A percentile compares a stretch with the other conserved stretches of the same genome.
These are phyloP conservation scores for Astraeus odoratus DNA, from an alignment of 768 basidiomycete genomes.

Conservation along the genomic window DNA sequence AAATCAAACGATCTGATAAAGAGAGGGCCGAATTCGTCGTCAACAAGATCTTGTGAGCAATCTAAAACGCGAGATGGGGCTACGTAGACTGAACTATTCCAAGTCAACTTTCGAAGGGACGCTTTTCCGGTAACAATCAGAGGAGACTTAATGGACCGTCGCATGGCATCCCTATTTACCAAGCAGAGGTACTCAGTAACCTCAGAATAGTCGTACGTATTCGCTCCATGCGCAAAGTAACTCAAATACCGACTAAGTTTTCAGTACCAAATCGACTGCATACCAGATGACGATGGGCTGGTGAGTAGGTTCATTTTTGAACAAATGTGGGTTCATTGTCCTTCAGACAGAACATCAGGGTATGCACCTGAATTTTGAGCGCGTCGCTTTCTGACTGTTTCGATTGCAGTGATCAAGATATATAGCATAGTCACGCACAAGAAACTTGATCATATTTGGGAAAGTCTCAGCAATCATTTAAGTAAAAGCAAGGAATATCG, in stretches of 20 bases:
- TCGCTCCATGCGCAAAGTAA: not conserved
- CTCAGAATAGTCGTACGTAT: slow-evolving; percentile 38
- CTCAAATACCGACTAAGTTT: not conserved
- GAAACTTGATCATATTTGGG: too few species aligned
- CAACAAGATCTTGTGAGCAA: not conserved
- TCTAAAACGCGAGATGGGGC: not conserved
- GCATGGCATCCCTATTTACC: slow-evolving; percentile 45
- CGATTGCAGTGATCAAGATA: too few species aligned
- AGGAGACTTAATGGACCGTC: slow-evolving; percentile 40
- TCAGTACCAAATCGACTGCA: slow-evolving; percentile 36
- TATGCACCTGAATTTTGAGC: too few species aligned
- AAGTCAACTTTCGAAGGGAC: slow-evolving; percentile 57
- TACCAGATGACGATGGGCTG: slow-evolving; percentile 28
- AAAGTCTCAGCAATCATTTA: too few species aligned
- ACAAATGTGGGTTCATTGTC: not conserved
- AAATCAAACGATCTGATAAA: not conserved
- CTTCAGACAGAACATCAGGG: too few species aligned
- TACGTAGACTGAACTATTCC: too few species aligned
- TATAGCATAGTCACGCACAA: too few species aligned
- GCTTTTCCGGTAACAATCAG: slow-evolving; percentile 57
- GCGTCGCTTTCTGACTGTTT: too few species aligned
- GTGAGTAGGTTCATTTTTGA: slow-evolving; percentile 6
- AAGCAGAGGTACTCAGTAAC: slow-evolving; percentile 52
- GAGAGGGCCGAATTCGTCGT: not conserved
- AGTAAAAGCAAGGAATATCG: too few species aligned